phyloP scores from a whole-genome alignment of 345 rosid species.

The Camelina laxa region DNA sequence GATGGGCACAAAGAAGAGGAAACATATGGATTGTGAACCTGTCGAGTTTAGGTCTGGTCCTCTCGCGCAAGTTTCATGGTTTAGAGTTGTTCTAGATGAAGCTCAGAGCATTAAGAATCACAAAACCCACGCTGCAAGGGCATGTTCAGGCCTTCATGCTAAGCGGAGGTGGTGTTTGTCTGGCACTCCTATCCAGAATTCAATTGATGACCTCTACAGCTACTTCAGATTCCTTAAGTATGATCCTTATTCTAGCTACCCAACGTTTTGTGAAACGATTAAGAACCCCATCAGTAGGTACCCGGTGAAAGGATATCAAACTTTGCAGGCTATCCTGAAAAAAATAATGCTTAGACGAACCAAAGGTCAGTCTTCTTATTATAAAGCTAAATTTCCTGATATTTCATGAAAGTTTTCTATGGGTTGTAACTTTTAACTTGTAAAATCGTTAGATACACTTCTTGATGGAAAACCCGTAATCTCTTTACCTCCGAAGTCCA shows the following conservation, averaged over 20 bases:
- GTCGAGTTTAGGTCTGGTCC: constrained; percentile 65
- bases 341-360: constrained; percentile 97
- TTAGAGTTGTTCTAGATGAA: constrained; percentile 93
- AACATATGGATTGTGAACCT: constrained; percentile 48
- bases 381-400: constrained; percentile 9
- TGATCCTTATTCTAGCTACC: constrained; percentile 67
- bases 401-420: constrained; percentile 22
- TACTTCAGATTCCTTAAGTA: constrained; percentile 87
- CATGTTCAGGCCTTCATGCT: constrained; percentile 97
- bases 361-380: constrained; percentile 62
- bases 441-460: constrained; percentile 57
- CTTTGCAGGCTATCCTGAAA: constrained; percentile 81
- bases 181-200: constrained; percentile 97
- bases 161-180: constrained; percentile 99
- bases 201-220: constrained; percentile 91
- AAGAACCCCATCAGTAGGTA: constrained; percentile 65
- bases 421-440: constrained; percentile 39
- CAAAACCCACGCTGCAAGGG: constrained; percentile 91
- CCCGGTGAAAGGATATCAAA: constrained; percentile 65
- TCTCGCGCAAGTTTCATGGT: constrained; percentile 91
- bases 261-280: constrained; percentile 54
- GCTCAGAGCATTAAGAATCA: constrained; percentile 97
- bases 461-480: constrained; percentile 92
- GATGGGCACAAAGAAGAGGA: constrained; percentile 60
- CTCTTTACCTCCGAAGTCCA: constrained; percentile 72